Conservation (phyloP, 164 flowering plant species). For the Tinospora cordifolia region DNA sequence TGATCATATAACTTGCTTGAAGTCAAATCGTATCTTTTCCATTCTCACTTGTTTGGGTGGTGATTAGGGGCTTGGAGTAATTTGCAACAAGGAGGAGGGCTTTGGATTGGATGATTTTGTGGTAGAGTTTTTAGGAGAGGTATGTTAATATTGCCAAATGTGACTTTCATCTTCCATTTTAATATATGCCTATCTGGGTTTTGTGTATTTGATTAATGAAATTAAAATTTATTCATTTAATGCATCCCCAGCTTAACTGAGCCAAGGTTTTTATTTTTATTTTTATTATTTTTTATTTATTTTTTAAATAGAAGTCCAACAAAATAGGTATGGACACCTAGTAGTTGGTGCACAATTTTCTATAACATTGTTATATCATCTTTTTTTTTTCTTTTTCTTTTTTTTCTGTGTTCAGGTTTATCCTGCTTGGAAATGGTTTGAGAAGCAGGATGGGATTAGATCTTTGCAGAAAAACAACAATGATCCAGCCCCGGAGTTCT, state of each 20-base stretch:
- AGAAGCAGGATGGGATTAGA: constrained; percentile 98
- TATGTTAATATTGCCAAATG: constrained; percentile 17
- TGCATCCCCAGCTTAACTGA: not conserved
- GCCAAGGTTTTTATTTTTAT: no score
- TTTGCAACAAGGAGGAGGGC: constrained; percentile 88
- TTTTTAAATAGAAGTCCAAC: no score
- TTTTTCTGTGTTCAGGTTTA: constrained; percentile 53
- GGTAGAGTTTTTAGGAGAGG: constrained; percentile 98
- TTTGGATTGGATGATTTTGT: constrained; percentile 92
- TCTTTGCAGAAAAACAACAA: constrained; percentile 72
- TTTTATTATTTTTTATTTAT: no score
- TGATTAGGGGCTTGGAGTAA: constrained; percentile 93
- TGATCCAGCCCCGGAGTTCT: constrained; percentile 98
- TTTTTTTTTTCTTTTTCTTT: no score
- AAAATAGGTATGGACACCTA: no score
- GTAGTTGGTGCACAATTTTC: not conserved
- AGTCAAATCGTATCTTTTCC: constrained; percentile 1
- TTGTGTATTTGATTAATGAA: not conserved
- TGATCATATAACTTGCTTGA: not conserved
- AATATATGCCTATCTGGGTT: not conserved
- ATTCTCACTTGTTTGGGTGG: not conserved
- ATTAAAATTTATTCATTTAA: no score
- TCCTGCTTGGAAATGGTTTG: constrained; percentile 99
- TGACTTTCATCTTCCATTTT: not conserved
- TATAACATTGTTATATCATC: not conserved